Percentiles rank a stretch among this genome's conserved stretches.
Evolutionary conservation across 108 stramenopile genomes (phyloP).

Genomic region (Skeletonema grethae): DNA sequence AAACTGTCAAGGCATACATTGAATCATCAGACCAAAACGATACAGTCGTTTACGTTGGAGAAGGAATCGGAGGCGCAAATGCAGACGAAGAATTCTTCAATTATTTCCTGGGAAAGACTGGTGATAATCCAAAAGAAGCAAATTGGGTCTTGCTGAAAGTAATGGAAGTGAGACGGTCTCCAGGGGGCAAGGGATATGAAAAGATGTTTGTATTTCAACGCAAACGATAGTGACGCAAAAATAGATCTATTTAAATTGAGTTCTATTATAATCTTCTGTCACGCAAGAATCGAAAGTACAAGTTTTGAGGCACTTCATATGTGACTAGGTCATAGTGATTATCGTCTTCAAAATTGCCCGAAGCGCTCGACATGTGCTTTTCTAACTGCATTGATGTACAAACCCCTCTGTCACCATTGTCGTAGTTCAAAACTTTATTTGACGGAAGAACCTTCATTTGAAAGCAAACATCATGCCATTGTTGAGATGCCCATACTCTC

Average conservation of each 20-base stretch:
- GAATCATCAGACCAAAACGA: slow-evolving; percentile 58
- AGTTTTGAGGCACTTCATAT: slow-evolving; percentile 63
- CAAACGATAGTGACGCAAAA: background rate
- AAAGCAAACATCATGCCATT: slow-evolving; percentile 64
- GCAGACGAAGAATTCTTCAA: slow-evolving; percentile 64
- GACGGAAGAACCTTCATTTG: slow-evolving; percentile 60
- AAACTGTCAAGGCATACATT: slow-evolving; percentile 62
- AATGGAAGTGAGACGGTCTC: slow-evolving; percentile 56
- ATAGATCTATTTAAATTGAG: background rate
- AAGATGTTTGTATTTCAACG: slow-evolving; percentile 65
- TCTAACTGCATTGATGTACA: slow-evolving; percentile 62
- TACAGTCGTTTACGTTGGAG: slow-evolving; percentile 74
- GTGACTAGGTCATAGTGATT: slow-evolving; percentile 55
- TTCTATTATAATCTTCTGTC: slow-evolving; percentile 56
- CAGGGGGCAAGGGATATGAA: slow-evolving; percentile 84
- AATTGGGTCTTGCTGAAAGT: slow-evolving; percentile 62
- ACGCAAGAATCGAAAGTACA: slow-evolving; percentile 67
- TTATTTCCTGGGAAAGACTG: slow-evolving; percentile 19
- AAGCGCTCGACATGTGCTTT: slow-evolving; percentile 60
- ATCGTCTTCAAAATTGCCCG: slow-evolving; percentile 64
- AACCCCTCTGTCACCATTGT: slow-evolving; percentile 51
- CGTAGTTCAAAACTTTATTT: slow-evolving; percentile 36
- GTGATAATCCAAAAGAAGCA: background rate
- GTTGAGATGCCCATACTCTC: slow-evolving; percentile 60
- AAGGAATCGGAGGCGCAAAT: slow-evolving; percentile 79